Percentiles rank a stretch among this genome's conserved stretches.
Conservation (phyloP, 2,329 filamentous ascomycete genomes). For the Tothia fuscella region DNA sequence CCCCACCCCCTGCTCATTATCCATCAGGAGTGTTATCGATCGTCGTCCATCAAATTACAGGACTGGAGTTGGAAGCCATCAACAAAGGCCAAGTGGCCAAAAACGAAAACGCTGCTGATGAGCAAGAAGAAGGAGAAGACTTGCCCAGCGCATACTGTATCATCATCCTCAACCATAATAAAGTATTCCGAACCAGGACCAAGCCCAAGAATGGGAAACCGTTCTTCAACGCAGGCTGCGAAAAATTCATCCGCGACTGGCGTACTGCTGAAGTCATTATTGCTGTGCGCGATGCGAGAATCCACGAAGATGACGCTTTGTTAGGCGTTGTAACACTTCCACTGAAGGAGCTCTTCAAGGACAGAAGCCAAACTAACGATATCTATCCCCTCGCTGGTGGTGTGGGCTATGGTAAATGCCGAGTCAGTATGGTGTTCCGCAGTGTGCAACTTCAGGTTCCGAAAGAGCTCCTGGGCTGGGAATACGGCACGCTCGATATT, state of each 20-base stretch:
- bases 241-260: conserved; percentile 61
- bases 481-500: conserved; percentile 58
- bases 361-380: conserved; percentile 52
- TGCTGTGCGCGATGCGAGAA: conserved; percentile 52
- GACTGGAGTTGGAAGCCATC: conserved; percentile 48
- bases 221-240: conserved; percentile 66
- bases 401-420: conserved; percentile 56
- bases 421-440: conserved; percentile 62
- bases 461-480: conserved; percentile 51
- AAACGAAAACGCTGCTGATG: conserved; percentile 41
- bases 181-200: conserved; percentile 56
- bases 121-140: conserved; percentile 49
- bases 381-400: conserved; percentile 58
- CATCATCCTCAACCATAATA: conserved; percentile 61
- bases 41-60: conserved; percentile 62
- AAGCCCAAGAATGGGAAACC: conserved; percentile 70
- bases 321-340: conserved; percentile 61
- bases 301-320: conserved; percentile 57
- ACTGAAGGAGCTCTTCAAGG: conserved; percentile 47
- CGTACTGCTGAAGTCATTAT: conserved; percentile 54
- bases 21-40: conserved; percentile 57
- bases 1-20: conserved; percentile 50
- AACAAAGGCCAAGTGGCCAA: conserved; percentile 42
- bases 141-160: conserved; percentile 61
- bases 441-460: conserved; percentile 53